Evolutionary conservation across 2,329 filamentous ascomycete genomes (phyloP), one percentile per base, ranked within the genome.

Genomic region (Davidsoniella eucalypti): DNA sequence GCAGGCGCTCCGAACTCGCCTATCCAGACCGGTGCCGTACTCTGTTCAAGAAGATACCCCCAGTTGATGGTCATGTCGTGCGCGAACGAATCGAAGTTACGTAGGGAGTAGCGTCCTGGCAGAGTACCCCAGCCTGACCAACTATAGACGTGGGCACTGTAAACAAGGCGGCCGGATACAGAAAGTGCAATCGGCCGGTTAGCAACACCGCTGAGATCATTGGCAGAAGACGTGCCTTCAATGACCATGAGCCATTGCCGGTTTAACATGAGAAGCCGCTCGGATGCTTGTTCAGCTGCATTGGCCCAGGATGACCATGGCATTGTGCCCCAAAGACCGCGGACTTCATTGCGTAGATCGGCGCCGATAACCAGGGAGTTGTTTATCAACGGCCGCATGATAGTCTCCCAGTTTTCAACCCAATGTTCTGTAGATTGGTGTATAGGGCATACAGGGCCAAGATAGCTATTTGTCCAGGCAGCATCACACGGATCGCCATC

Each of bases 81-180:
- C 23, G 69, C 72, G 58, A 84, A 83, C n/a, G 75, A 77, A 9
- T 67, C 64, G 60, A 82, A 84, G 26, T 65, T 65, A 5, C 79
- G 72, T 61, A 73, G 72, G 7, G 73, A 67, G 60, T 78, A 84
- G 4, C 76, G 71, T 2, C 76, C 76, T 26, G 69, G 72, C 54
- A 68, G 60, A 56, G 71, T 75, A 37, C 78, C 78, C 80, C 80
- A 84, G 50, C 80, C 80, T 14, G 77, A 82, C 80, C 80, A 84
- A 29, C 69, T 67, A 60, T 84, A 83, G 18, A 82, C 78, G 60
- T 84, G 80, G 2, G 76, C 72, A 53, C 77, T 80, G 64, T 83
- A 84, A 29, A 84, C 78, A 23, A 83, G 67, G 21, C 70, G 67
- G 57, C 75, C 61, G 5, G 69, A 63, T 5, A 76, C 60, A 52